Conservation (phyloP, 2,329 filamentous ascomycete species). For the Colletotrichum karsti region DNA sequence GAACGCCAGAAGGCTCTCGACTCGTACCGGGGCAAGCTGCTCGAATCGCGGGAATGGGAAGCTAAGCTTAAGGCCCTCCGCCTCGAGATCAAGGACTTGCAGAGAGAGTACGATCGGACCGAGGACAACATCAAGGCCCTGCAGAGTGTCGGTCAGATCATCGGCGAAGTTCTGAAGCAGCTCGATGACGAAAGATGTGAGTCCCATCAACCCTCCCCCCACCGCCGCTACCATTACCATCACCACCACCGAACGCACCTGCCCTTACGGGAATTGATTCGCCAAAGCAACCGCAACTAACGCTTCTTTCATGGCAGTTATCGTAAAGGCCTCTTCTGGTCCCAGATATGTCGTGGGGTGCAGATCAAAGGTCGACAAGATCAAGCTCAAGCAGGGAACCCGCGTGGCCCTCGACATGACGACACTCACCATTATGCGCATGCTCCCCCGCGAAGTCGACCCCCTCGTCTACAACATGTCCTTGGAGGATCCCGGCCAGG, state of each 20-base stretch:
- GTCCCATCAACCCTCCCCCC: slow-evolving; percentile 41
- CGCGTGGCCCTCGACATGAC: slow-evolving; percentile 99
- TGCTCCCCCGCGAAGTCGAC: slow-evolving; percentile 98
- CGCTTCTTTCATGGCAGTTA: slow-evolving; percentile 67
- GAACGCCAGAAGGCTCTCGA: slow-evolving; percentile 76
- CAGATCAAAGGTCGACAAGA: slow-evolving; percentile 97
- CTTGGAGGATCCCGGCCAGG: slow-evolving; percentile 94
- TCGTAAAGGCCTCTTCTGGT: slow-evolving; percentile 97
- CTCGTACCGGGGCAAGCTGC: slow-evolving; percentile 81
- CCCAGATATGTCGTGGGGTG: slow-evolving; percentile 98
- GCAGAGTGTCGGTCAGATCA: slow-evolving; percentile 99
- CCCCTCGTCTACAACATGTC: slow-evolving; percentile 99
- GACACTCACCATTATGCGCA: slow-evolving; percentile 99
- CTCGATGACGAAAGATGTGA: slow-evolving; percentile 97
- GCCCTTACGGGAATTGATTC: background rate
- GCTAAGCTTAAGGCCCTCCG: slow-evolving; percentile 94
- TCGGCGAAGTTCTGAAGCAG: slow-evolving; percentile 98
- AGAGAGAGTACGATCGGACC: slow-evolving; percentile 94
- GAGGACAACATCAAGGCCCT: slow-evolving; percentile 99
- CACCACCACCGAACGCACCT: background rate
- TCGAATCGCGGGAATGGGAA: slow-evolving; percentile 98
- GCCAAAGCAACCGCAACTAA: too few species aligned
- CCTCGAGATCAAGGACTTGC: slow-evolving; percentile 93
- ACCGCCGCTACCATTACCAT: background rate
- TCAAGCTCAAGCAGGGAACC: slow-evolving; percentile 97